phyloP scores from a whole-genome alignment of 2,329 filamentous ascomycete genomes.

The Phymatotrichopsis omnivora region DNA sequence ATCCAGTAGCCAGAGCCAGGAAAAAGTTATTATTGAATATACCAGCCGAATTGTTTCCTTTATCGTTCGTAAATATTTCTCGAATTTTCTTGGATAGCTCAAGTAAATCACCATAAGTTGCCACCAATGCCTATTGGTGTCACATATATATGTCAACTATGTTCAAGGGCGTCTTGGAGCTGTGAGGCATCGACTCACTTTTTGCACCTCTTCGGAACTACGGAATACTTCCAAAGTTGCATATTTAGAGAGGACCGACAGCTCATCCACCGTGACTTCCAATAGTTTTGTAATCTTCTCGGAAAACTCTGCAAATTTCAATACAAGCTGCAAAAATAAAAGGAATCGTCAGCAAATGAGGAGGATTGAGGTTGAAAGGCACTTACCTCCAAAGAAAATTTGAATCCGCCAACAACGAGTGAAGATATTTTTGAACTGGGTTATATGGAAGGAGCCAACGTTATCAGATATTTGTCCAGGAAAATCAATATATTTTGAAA shows the following conservation, averaged over 20 bases:
- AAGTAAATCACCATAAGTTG: slow-evolving; percentile 8
- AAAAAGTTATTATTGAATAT: no score
- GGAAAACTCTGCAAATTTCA: slow-evolving; percentile 13
- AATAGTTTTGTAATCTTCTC: slow-evolving; percentile 9
- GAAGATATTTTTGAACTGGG: neutral
- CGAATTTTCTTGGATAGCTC: slow-evolving; percentile 4
- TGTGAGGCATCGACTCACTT: no score
- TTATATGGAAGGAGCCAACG: neutral
- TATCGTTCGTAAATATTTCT: slow-evolving; percentile 2
- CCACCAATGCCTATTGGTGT: slow-evolving; percentile 6
- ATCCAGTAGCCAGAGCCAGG: no score
- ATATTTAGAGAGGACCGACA: slow-evolving; percentile 14
- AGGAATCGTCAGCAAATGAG: no score
- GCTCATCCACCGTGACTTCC: slow-evolving; percentile 5
- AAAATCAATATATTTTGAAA: slow-evolving; percentile 4
- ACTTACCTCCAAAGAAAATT: no score
- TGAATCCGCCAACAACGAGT: slow-evolving; percentile 6
- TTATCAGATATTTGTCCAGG: slow-evolving; percentile 3
- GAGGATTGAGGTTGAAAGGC: no score
- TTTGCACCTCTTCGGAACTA: neutral
- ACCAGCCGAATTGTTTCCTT: slow-evolving; percentile 4
- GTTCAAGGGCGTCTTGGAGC: neutral
- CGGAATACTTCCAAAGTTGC: slow-evolving; percentile 1
- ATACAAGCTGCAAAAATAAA: slow-evolving; percentile 3
- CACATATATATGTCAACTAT: neutral